phyloP scores from a whole-genome alignment of 805 yeast genomes.

The Teunomyces pallodes region DNA sequence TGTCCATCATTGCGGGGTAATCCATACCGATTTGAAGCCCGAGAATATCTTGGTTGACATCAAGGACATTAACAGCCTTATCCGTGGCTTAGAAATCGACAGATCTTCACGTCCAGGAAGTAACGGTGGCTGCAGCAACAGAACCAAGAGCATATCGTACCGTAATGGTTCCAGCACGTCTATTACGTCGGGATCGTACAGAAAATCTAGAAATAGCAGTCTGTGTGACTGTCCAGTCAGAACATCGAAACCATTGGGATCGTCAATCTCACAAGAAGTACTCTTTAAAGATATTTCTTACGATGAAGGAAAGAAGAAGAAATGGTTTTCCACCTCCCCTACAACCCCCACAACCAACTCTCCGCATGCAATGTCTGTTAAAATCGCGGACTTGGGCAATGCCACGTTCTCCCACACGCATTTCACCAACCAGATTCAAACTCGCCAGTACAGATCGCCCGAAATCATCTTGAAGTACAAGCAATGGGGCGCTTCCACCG shows the following conservation, averaged over 20 bases:
- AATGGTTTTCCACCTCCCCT: background rate
- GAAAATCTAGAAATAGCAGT: constrained; percentile 10
- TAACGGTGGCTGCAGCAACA: constrained; percentile 2
- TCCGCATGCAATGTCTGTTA: constrained; percentile 34
- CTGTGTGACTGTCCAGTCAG: constrained; percentile 31
- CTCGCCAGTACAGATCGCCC: constrained; percentile 90
- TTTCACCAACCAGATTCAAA: constrained; percentile 85
- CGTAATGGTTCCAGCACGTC: constrained; percentile 10
- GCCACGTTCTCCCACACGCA: constrained; percentile 82
- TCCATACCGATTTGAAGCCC: constrained; percentile 47
- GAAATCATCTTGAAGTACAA: constrained; percentile 47
- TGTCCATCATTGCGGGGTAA: constrained; percentile 62
- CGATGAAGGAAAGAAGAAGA: background rate
- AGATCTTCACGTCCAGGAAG: constrained; percentile 9
- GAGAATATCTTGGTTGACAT: constrained; percentile 49
- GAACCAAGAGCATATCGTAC: constrained; percentile 1
- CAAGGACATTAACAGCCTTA: constrained; percentile 51
- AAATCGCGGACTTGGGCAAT: constrained; percentile 92
- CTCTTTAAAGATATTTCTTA: constrained; percentile 8
- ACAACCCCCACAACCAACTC: background rate
- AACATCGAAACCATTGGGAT: constrained; percentile 45
- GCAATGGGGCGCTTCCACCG: constrained; percentile 61
- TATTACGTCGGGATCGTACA: constrained; percentile 7
- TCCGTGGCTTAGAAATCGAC: constrained; percentile 38
- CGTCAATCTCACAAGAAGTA: constrained; percentile 9